A percentile compares a stretch with the other conserved stretches of the same genome.
Conservation (phyloP, 2,329 filamentous ascomycete genomes). For the Trichoderma sp. region DNA sequence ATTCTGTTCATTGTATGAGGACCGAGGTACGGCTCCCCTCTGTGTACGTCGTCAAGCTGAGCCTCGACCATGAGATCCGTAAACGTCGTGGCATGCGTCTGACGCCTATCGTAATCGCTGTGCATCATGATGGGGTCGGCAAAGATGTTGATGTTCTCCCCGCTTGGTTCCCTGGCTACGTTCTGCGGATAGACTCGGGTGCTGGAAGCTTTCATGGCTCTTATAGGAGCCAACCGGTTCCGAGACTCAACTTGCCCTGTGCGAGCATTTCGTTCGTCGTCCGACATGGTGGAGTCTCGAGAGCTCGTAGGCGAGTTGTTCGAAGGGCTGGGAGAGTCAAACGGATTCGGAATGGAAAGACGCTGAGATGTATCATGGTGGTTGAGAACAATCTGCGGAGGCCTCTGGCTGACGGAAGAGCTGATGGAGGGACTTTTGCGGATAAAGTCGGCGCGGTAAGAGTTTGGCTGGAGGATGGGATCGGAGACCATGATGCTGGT, state of each 20-base stretch:
- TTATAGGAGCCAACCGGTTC: conserved; percentile 39
- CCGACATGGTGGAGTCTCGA: conserved; percentile 27
- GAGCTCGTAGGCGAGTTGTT: conserved; percentile 25
- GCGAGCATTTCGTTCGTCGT: conserved; percentile 31
- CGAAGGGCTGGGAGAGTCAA: conserved; percentile 37
- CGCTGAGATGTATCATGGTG: conserved; percentile 14
- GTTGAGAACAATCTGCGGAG: conserved; percentile 16
- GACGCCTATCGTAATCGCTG: conserved; percentile 23
- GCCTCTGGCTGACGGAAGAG: conserved; percentile 21
- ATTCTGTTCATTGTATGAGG: conserved; percentile 38
- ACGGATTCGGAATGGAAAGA: conserved; percentile 40
- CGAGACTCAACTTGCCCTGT: conserved; percentile 30
- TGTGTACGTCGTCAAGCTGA: conserved; percentile 44
- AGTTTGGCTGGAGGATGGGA: conserved; percentile 49
- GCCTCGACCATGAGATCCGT: conserved; percentile 56
- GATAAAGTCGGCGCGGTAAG: conserved; percentile 56
- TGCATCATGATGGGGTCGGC: conserved; percentile 49
- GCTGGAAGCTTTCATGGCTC: conserved; percentile 40
- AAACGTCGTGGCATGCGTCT: conserved; percentile 49
- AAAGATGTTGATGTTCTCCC: conserved; percentile 55
- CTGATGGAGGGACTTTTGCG: conserved; percentile 36
- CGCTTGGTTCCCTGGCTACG: conserved; percentile 46
- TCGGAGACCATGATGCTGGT: conserved; percentile 55
- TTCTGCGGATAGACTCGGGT: conserved; percentile 36
- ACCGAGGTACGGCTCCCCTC: conserved; percentile 45